Evolutionary conservation across 169 alveolate species (phyloP), one percentile per base, ranked within the genome.

Genomic region (Eimeria maxima): DNA sequence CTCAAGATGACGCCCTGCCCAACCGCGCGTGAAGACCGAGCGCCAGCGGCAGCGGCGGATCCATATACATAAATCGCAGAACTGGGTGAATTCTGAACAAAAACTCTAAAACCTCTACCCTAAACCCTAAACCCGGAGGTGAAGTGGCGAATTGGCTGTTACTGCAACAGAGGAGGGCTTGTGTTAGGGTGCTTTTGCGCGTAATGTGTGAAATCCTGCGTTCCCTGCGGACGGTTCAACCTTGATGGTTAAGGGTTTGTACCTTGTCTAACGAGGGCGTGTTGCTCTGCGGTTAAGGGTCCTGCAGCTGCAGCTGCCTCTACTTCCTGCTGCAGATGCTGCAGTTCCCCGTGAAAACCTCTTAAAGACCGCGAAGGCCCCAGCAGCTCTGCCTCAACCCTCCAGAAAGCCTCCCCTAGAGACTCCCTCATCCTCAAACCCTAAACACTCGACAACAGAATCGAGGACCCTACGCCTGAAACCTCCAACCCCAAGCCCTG

Each of bases 41-140:
- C 88, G 88, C 88, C 88, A 78, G 42, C 65, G 88, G 65, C 88
- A 78, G 67, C 88, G 88, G 67, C 88, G 65, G 38, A 78, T 22
- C 88, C 88, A 78, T 4, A 78, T 5, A 5, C 88, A 78, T 27
- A 78, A 78, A 27, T 78, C 88, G 88, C 65, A 78, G 24, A 78
- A 45, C 24, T 78, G 65, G 55, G 88, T 55, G 63, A 78, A 44
- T 45, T 78, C 88, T 78, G 88, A 16, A 22, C 44, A 38, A 0
- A 65, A 65, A 18, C 24, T 45, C 24, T 22, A 65, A 22, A 65
- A 0, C 24, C 24, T 65, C 1, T 8, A n/a, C 7, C 74, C 74
- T 65, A 18, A 65, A 65, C 74, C 74, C 74, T 65, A 65, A 65
- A 27, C 74, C 74, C 33, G 11, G 33, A 65, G 24, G 42, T n/a